Conservation (phyloP, 1,284 basidiomycete species). For the Trametes pubescens region DNA sequence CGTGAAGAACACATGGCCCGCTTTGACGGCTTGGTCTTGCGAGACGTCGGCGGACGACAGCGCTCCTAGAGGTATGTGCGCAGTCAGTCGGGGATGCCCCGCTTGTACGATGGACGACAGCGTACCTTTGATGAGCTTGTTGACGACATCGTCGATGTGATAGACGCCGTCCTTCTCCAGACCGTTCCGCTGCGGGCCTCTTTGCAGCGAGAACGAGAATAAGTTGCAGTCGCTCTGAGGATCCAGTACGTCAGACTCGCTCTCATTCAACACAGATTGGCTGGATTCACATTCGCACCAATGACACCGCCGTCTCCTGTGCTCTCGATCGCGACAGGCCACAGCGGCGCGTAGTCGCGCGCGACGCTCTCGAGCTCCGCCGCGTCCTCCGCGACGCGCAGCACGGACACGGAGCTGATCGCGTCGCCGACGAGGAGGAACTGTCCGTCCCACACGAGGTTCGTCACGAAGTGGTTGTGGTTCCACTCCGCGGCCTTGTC, state of each 20-base stretch:
- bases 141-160: conserved; percentile 75
- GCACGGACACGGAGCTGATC: conserved; percentile 81
- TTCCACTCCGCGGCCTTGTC: conserved; percentile 68
- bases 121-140: conserved; percentile 72
- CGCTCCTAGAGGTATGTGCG: conserved; percentile 23
- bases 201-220: conserved; percentile 69
- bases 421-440: conserved; percentile 79
- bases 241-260: conserved; percentile 6
- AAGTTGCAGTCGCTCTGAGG: conserved; percentile 77
- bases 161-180: conserved; percentile 73
- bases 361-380: conserved; percentile 67
- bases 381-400: conserved; percentile 55
- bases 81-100: not conserved
- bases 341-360: conserved; percentile 81
- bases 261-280: not conserved
- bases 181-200: conserved; percentile 46
- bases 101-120: not conserved
- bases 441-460: conserved; percentile 59
- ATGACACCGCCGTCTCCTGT: conserved; percentile 68
- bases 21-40: conserved; percentile 45
- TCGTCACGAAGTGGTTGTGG: conserved; percentile 83
- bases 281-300: conserved; percentile 73
- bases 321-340: conserved; percentile 69
- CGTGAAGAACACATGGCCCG: conserved; percentile 82
- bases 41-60: conserved; percentile 32